Conservation (phyloP, 495 filamentous ascomycete species). For the Thermothielavioides terrestris region DNA sequence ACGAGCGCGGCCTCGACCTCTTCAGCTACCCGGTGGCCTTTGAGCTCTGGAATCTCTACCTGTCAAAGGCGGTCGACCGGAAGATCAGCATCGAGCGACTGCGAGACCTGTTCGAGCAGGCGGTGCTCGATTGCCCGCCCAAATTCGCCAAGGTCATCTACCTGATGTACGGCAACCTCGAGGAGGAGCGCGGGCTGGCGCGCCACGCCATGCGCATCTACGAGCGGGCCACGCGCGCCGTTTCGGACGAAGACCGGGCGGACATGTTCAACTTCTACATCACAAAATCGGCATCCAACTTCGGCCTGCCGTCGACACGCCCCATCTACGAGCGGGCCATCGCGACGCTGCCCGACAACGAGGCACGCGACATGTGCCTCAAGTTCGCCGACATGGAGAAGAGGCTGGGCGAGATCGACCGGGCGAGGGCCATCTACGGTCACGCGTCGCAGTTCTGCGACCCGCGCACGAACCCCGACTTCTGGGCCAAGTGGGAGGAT, state of each 20-base stretch:
- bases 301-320: conserved; percentile 89
- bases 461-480: conserved; percentile 75
- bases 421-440: conserved; percentile 88
- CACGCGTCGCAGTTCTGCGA: conserved; percentile 97
- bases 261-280: conserved; percentile 99
- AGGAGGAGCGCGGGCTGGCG: conserved; percentile 94
- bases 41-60: conserved; percentile 96
- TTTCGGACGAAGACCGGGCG: conserved; percentile 86
- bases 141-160: conserved; percentile 95
- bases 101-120: conserved; percentile 94
- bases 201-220: conserved; percentile 98
- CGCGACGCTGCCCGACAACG: conserved; percentile 79
- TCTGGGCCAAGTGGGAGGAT: conserved; percentile 94
- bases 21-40: conserved; percentile 98
- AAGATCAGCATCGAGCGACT: conserved; percentile 92
- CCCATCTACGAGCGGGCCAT: conserved; percentile 96
- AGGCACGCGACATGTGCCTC: conserved; percentile 95
- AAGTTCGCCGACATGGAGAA: conserved; percentile 99
- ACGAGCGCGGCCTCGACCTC: conserved; percentile 90
- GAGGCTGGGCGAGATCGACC: conserved; percentile 89
- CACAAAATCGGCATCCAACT: conserved; percentile 97
- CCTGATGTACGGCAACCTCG: conserved; percentile 95
- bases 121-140: conserved; percentile 85
- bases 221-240: conserved; percentile 90
- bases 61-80: conserved; percentile 93